phyloP scores from a whole-genome alignment of 2,329 filamentous ascomycete species.

The Fusarium siculi region DNA sequence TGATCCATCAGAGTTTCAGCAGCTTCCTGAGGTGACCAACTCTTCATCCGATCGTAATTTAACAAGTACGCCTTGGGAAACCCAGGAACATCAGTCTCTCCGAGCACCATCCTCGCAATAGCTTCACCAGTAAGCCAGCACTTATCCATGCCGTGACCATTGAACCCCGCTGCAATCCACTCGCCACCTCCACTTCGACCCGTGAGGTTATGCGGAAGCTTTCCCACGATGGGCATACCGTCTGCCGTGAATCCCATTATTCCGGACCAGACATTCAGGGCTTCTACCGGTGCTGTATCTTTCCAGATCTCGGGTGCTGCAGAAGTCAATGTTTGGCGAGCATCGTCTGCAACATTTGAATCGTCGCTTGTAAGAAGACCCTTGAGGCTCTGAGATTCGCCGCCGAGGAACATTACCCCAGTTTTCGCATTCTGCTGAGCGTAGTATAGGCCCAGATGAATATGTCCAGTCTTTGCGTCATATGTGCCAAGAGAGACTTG shows the following conservation, averaged over 20 bases:
- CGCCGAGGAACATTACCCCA: constrained; percentile 62
- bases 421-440: constrained; percentile 43
- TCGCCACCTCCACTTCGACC: constrained; percentile 45
- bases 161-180: constrained; percentile 61
- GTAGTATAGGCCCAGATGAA: constrained; percentile 43
- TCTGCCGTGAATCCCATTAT: constrained; percentile 60
- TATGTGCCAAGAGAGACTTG: constrained; percentile 56
- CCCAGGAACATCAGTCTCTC: constrained; percentile 31
- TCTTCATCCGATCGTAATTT: not conserved
- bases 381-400: constrained; percentile 54
- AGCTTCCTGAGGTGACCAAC: constrained; percentile 19
- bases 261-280: constrained; percentile 58
- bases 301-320: constrained; percentile 51
- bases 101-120: constrained; percentile 42
- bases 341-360: constrained; percentile 49
- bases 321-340: constrained; percentile 47
- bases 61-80: constrained; percentile 34
- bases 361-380: constrained; percentile 59
- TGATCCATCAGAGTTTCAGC: constrained; percentile 31
- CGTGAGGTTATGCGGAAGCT: constrained; percentile 47
- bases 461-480: constrained; percentile 59
- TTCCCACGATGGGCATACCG: constrained; percentile 59
- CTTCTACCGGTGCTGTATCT: not conserved
- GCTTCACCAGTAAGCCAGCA: constrained; percentile 61
- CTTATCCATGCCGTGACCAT: constrained; percentile 62